Conservation (phyloP, 2,329 filamentous ascomycete genomes). For the Apiospora malaysiana region DNA sequence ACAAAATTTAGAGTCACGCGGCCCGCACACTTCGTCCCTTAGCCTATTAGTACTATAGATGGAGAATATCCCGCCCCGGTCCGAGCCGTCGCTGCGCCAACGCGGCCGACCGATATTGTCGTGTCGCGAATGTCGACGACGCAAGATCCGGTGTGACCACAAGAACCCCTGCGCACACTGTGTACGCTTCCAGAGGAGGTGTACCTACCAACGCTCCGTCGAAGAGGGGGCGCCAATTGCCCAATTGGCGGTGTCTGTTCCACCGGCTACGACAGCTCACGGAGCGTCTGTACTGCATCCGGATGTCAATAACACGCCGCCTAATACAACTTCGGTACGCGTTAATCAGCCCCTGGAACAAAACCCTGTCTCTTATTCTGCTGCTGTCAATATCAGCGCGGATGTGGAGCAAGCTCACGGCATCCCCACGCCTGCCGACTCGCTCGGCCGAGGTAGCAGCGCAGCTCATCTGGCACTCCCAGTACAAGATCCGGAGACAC, state of each 20-base stretch:
- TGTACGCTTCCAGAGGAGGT: conserved; percentile 38
- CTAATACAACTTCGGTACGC: neutral
- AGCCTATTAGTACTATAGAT: too few relatives aligned
- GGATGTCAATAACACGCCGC: neutral
- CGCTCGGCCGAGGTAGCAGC: neutral
- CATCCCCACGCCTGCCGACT: neutral
- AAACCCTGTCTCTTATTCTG: neutral
- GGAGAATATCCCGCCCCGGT: neutral
- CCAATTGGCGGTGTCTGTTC: neutral
- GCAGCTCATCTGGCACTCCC: neutral
- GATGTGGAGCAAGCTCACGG: neutral
- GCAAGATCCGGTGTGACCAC: conserved; percentile 53
- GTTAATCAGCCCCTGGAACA: neutral
- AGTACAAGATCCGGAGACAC: too few relatives aligned
- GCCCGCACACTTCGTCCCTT: too few relatives aligned
- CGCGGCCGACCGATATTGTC: conserved; percentile 46
- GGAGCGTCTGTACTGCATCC: neutral
- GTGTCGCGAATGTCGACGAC: conserved; percentile 49
- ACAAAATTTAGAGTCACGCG: too few relatives aligned
- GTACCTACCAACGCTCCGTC: conserved; percentile 36
- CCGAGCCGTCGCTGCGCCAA: conserved; percentile 27
- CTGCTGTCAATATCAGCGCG: neutral
- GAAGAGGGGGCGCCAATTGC: conserved; percentile 23
- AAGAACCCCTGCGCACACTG: conserved; percentile 48
- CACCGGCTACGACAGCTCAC: neutral